These are phyloP conservation scores for Diaporthe citrichinensis DNA, from an alignment of 2,329 filamentous ascomycete genomes.

Conservation along the genomic window DNA sequence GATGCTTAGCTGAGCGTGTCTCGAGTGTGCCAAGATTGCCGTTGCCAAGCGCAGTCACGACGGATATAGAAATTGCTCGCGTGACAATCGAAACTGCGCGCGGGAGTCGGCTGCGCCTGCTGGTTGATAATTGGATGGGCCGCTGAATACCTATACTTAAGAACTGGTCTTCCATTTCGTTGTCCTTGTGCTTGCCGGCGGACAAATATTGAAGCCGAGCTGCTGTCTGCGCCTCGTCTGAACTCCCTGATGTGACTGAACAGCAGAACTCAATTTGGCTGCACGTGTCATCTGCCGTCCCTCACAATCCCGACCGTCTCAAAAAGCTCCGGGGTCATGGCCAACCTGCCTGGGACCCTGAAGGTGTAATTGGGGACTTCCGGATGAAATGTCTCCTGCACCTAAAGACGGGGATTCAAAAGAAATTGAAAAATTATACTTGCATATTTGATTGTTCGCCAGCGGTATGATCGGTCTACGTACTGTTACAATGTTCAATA, in stretches of 20 bases:
- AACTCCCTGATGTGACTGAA: not conserved
- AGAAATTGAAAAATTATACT: not conserved
- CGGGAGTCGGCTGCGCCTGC: not conserved
- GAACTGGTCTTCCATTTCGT: not conserved
- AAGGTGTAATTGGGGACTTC: not conserved
- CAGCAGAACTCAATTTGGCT: not conserved
- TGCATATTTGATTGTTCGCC: not conserved
- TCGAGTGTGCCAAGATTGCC: not conserved
- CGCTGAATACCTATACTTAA: not conserved
- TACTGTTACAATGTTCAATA: not conserved
- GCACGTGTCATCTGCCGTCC: not conserved
- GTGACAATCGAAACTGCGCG: not conserved
- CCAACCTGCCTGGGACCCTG: not conserved
- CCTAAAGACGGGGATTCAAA: not conserved
- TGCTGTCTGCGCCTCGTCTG: not conserved
- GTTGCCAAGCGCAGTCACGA: not conserved
- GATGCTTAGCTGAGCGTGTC: slow-evolving; percentile 26
- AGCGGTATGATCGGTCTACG: not conserved
- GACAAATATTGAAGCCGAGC: not conserved
- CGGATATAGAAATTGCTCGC: slow-evolving; percentile 25
- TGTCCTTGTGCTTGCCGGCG: not conserved
- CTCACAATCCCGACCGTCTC: not conserved
- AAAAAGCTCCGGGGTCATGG: not conserved
- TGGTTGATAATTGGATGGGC: not conserved
- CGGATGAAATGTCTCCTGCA: not conserved